A percentile compares a stretch with the other conserved stretches of the same genome.
phyloP scores from a whole-genome alignment of 176 grass and related monocot genomes.

The Triticum turgidum region DNA sequence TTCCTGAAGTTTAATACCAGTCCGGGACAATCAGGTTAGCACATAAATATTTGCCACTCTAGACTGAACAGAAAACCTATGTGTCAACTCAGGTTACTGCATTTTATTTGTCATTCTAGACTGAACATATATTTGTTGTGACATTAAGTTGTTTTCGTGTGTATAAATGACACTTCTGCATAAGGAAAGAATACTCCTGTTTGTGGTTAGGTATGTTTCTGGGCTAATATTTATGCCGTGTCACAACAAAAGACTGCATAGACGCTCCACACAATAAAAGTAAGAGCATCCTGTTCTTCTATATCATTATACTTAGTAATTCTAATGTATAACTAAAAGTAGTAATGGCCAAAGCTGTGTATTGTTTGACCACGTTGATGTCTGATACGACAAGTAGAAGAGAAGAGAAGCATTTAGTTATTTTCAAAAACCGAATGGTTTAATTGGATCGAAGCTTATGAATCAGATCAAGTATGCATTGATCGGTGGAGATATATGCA shows the following conservation, averaged over 20 bases:
- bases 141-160: not conserved
- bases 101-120: not conserved
- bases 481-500: not conserved
- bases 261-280: not conserved
- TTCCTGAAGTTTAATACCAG: not conserved
- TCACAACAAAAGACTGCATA: not conserved
- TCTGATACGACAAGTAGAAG: not conserved
- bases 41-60: not conserved
- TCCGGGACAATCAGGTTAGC: conserved; percentile 12
- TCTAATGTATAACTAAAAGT: not conserved
- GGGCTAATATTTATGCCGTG: not conserved
- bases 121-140: not conserved
- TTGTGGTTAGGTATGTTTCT: not conserved
- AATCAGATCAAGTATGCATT: not conserved
- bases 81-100: not conserved
- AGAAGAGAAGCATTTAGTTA: not conserved
- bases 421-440: not conserved
- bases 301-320: not conserved
- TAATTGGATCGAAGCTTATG: not conserved
- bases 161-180: not conserved
- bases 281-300: not conserved
- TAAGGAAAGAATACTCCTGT: not conserved
- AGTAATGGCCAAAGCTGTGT: not conserved
- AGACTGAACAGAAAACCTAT: not conserved
- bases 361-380: not conserved